Base-by-base conservation (phyloP, 1,139 yeast species). In the Lizanozyma gosingica region DNA sequence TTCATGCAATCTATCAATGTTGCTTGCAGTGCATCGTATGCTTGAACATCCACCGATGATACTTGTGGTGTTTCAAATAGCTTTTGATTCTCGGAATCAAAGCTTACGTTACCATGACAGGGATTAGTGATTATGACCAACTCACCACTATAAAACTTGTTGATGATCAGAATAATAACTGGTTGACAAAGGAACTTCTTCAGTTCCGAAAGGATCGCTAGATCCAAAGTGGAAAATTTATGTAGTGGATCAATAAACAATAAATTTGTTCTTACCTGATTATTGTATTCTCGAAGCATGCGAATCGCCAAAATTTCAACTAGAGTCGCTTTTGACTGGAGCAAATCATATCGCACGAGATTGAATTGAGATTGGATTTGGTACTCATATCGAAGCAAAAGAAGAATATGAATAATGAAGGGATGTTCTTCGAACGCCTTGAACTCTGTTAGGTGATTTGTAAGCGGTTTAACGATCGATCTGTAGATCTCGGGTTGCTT, bases 181-280 rank as follows among this genome's bases (percentile, higher is more conserved):
- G 83, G 83, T 50, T 77, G 81, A 2, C 80, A 70, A 39, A 78
- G 58, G 45, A 78, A 73, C 46, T 62, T 63, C 48, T 78, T 78
- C 2, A 81, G 73, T 44, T 73, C 72, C 15, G 79, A 68, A 40
- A 75, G 60, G 36, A 78, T 71, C 14, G 80, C 72, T 37, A 78
- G 57, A 49, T 78, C 83, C 38, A 78, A 56, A 0, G 82, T 72
- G 35, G 73, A 72, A 45, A 75, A 73, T 38, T 46, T 52, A 15
- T 51, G 52, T 38, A 78, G 59, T 14, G 79, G 72, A 52, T 70
- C 70, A 42, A 52, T 63, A 53, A 55, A 78, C 50, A 60, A 61
- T 46, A 56, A 49, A 41, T 74, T 69, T 41, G 77, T 69, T 40
- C 76, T 48, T 41, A 67, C 72, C 35, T 60, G 60, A 2, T 73